phyloP scores from a whole-genome alignment of 768 basidiomycete genomes.

The Pilatotrama ljubarskyi region DNA sequence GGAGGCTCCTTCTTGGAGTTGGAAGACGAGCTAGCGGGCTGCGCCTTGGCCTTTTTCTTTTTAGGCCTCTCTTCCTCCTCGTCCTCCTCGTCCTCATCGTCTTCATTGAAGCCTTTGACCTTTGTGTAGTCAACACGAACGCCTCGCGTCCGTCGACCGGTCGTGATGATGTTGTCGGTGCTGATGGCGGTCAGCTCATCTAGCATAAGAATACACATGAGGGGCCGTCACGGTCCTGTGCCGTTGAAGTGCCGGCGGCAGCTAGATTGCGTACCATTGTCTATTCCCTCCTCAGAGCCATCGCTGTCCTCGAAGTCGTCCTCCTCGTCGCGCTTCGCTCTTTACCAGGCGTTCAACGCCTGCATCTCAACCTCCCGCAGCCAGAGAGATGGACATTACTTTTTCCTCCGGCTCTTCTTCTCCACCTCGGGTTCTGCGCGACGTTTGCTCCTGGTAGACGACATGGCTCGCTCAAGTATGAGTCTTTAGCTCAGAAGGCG shows the following conservation, averaged over 20 bases:
- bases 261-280: slow-evolving; percentile 25
- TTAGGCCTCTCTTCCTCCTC: slow-evolving; percentile 51
- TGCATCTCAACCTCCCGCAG: neutral
- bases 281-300: slow-evolving; percentile 26
- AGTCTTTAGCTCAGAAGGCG: neutral
- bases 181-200: slow-evolving; percentile 54
- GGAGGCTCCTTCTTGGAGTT: slow-evolving; percentile 19
- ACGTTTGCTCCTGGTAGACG: slow-evolving; percentile 29
- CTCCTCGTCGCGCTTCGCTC: slow-evolving; percentile 32
- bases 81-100: slow-evolving; percentile 42
- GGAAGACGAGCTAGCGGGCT: slow-evolving; percentile 9
- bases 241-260: neutral
- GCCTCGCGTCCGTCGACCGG: slow-evolving; percentile 69
- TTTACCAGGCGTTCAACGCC: slow-evolving; percentile 5
- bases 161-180: slow-evolving; percentile 52
- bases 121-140: slow-evolving; percentile 70
- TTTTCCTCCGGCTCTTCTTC: slow-evolving; percentile 34
- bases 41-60: slow-evolving; percentile 33
- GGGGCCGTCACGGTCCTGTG: neutral
- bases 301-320: slow-evolving; percentile 29
- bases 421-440: slow-evolving; percentile 35
- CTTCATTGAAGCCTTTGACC: slow-evolving; percentile 25
- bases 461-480: slow-evolving; percentile 19
- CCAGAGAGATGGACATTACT: slow-evolving; percentile 27
- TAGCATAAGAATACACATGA: neutral